phyloP scores from a whole-genome alignment of 192 early-diverging fungal genomes.

The Thoreauomyces humboldtii region DNA sequence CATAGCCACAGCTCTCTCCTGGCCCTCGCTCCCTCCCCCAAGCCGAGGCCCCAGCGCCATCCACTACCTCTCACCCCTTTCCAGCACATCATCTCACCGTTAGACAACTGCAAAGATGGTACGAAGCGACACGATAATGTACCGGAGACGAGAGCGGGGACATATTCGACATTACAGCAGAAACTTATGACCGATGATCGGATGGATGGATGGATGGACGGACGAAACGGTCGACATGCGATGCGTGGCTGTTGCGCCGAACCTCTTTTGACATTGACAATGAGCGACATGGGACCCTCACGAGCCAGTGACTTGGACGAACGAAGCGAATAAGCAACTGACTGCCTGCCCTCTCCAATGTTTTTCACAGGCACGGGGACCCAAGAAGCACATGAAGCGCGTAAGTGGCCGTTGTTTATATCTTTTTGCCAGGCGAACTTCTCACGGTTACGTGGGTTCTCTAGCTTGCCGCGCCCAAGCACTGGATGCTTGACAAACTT shows the following conservation, averaged over 20 bases:
- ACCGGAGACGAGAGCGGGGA: too few relatives aligned
- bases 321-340: background rate
- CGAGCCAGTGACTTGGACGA: background rate
- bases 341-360: background rate
- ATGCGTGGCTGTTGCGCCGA: background rate
- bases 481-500: conserved; percentile 99
- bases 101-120: too few relatives aligned
- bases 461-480: conserved; percentile 90
- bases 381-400: conserved; percentile 99
- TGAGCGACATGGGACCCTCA: background rate
- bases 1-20: too few relatives aligned
- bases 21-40: too few relatives aligned
- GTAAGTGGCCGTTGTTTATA: conserved; percentile 29
- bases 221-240: conserved; percentile 10
- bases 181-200: conserved; percentile 1
- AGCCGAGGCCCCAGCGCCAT: too few relatives aligned
- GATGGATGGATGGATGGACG: conserved; percentile 15
- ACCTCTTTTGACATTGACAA: too few relatives aligned
- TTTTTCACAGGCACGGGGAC: conserved; percentile 77
- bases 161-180: too few relatives aligned
- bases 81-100: too few relatives aligned
- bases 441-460: conserved; percentile 6
- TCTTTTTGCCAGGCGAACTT: too few relatives aligned
- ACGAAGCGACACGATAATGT: too few relatives aligned
- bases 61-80: too few relatives aligned